Evolutionary conservation across 768 basidiomycete genomes (phyloP).

Genomic region (Obba rivulosa): DNA sequence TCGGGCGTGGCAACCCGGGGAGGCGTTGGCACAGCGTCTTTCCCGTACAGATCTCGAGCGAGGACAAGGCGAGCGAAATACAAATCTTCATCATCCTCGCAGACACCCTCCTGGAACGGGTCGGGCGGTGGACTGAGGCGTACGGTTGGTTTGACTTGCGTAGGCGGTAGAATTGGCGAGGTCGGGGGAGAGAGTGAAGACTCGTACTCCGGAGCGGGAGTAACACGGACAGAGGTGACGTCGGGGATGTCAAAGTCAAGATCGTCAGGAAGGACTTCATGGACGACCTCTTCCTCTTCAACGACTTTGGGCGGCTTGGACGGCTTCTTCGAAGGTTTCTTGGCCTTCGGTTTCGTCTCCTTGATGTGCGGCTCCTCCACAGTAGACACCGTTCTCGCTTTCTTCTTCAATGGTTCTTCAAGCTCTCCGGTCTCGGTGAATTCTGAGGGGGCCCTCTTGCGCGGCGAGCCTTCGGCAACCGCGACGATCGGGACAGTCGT

Average conservation of each 20-base stretch:
- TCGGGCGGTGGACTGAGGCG: slow-evolving; percentile 44
- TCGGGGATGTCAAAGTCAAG: slow-evolving; percentile 45
- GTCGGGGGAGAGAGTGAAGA: slow-evolving; percentile 49
- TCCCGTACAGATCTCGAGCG: slow-evolving; percentile 27
- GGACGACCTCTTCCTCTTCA: slow-evolving; percentile 29
- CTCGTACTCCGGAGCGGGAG: slow-evolving; percentile 35
- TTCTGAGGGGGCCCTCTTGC: slow-evolving; percentile 25
- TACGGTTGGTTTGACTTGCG: slow-evolving; percentile 30
- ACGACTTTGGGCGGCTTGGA: slow-evolving; percentile 7
- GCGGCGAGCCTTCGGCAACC: slow-evolving; percentile 12
- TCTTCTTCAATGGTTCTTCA: slow-evolving; percentile 44
- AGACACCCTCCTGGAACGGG: slow-evolving; percentile 50
- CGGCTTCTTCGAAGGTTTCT: slow-evolving; percentile 37
- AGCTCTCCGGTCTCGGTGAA: slow-evolving; percentile 18
- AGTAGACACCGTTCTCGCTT: slow-evolving; percentile 16
- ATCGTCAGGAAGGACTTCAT: slow-evolving; percentile 47
- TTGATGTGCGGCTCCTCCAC: slow-evolving; percentile 10
- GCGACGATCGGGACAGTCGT: slow-evolving; percentile 19
- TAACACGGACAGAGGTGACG: slow-evolving; percentile 45
- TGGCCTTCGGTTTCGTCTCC: slow-evolving; percentile 13
- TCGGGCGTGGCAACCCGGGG: slow-evolving; percentile 19
- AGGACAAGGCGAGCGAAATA: slow-evolving; percentile 70
- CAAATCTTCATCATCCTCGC: slow-evolving; percentile 85
- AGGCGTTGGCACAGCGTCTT: slow-evolving; percentile 17
- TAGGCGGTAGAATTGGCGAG: slow-evolving; percentile 33